Conservation (phyloP, 2,329 filamentous ascomycete genomes). For the Fulvia fulva region DNA sequence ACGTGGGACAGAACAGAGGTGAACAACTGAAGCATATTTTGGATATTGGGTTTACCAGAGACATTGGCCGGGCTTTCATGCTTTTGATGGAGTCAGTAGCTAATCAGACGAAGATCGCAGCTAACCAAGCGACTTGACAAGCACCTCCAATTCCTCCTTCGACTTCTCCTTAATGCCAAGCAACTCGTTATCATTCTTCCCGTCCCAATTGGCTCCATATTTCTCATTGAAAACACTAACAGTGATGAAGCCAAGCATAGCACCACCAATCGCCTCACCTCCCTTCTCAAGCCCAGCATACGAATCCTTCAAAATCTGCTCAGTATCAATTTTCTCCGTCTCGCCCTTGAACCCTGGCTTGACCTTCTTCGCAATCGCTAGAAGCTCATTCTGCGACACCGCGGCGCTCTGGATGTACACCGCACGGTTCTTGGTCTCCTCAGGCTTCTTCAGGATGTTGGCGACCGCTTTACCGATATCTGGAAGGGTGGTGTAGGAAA, state of each 20-base stretch:
- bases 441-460: conserved; percentile 32
- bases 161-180: conserved; percentile 33
- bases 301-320: conserved; percentile 30
- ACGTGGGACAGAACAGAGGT: too few relatives aligned
- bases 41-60: too few relatives aligned
- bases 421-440: conserved; percentile 34
- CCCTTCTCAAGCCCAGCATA: conserved; percentile 30
- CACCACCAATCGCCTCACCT: conserved; percentile 13
- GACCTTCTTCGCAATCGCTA: conserved; percentile 34
- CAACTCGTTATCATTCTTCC: conserved; percentile 35
- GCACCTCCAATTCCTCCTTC: conserved; percentile 27
- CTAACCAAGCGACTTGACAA: conserved; percentile 24
- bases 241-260: conserved; percentile 31
- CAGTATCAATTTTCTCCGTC: conserved; percentile 21
- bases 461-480: conserved; percentile 35
- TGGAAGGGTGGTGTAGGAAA: conserved; percentile 30
- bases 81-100: too few relatives aligned
- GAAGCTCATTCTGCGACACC: conserved; percentile 37
- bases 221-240: conserved; percentile 26
- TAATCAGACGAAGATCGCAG: too few relatives aligned
- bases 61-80: too few relatives aligned
- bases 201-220: conserved; percentile 34
- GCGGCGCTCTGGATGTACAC: conserved; percentile 36
- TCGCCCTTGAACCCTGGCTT: conserved; percentile 30
- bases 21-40: too few relatives aligned